Base-by-base conservation (phyloP, 108 stramenopile species). In the Pseudonitzschia pungens region DNA sequence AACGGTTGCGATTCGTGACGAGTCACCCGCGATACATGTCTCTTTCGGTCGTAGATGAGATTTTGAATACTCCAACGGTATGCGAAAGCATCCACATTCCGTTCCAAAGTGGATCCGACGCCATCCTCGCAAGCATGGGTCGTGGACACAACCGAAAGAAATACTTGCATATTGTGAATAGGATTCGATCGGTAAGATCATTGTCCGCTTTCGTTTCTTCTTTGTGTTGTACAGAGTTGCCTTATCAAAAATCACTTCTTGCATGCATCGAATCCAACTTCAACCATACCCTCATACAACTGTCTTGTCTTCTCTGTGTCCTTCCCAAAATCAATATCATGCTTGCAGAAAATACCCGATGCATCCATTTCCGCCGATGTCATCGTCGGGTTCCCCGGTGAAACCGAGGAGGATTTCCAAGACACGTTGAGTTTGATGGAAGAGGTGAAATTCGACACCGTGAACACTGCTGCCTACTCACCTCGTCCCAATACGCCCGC, bases 21-120 rank as follows among this genome's bases (percentile, higher is more conserved):
- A 95, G 93, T 10, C 98, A 99, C 81, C 98, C 98, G 21, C 85
- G 95, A 16, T 99, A 99, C 83, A 97, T 98, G 92, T 89, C 89
- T 48, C 77, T 94, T 65, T 89, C 91, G 27, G 97, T 98, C 0
- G 88, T 99, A 7, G 96, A 97, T 75, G 94, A 96, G 18, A 96
- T 99, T 28, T 93, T 96, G 36, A 89, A 95, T 24, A 89, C 92
- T 11, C 84, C 89, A 11, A 68, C 92, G 24, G 89, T 91, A 0
- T 94, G 93, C 72, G 92, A 95, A 69, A 83, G 80, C 70, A 97
- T 98, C 69, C 96, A 98, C 67, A 84, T 99, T 70, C 98, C 98
- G 3, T 93, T 96, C 55, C 98, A 99, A 65, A 81, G 85, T 66
- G 97, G 98, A 22, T 93, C 93, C 4, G 89, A 96, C 78, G 78